These are phyloP conservation scores for Ilex paraguariensis DNA, from an alignment of 305 asterid genomes.

Conservation along the genomic window DNA sequence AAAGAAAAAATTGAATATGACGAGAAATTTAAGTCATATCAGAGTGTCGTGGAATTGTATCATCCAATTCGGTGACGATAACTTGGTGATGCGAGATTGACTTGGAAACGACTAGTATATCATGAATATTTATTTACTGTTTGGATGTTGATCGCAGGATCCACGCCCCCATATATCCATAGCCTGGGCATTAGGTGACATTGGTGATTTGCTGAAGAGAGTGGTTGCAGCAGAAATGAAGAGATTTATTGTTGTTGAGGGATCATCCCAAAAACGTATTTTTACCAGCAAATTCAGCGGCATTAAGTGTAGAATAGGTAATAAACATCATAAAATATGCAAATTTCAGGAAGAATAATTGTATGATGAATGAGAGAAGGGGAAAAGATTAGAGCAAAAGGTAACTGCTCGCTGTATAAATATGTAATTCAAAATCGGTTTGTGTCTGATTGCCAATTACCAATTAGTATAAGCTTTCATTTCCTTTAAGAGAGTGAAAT, in stretches of 20 bases:
- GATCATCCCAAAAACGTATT: constrained; percentile 31
- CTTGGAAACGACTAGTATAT: too few relatives aligned
- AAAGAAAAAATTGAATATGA: too few relatives aligned
- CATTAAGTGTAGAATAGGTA: constrained; percentile 75
- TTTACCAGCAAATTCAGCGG: constrained; percentile 66
- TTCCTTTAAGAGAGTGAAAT: too few relatives aligned
- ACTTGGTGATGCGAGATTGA: too few relatives aligned
- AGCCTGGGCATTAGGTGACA: constrained; percentile 80
- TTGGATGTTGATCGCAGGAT: constrained; percentile 42
- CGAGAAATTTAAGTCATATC: too few relatives aligned
- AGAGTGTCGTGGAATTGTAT: too few relatives aligned
- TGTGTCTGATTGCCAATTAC: not conserved
- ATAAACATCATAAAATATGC: constrained; percentile 54
- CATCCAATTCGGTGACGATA: too few relatives aligned
- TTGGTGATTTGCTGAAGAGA: constrained; percentile 48
- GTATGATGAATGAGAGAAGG: not conserved
- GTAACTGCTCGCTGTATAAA: not conserved
- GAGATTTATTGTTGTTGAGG: constrained; percentile 27
- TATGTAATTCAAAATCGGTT: not conserved
- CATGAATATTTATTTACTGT: not conserved
- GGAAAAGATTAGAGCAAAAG: too few relatives aligned
- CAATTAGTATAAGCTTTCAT: too few relatives aligned
- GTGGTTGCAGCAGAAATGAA: constrained; percentile 50
- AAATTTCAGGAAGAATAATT: constrained; percentile 40
- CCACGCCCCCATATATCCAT: constrained; percentile 91